Conservation (phyloP, 768 basidiomycete genomes). For the Trametes cubensis region DNA sequence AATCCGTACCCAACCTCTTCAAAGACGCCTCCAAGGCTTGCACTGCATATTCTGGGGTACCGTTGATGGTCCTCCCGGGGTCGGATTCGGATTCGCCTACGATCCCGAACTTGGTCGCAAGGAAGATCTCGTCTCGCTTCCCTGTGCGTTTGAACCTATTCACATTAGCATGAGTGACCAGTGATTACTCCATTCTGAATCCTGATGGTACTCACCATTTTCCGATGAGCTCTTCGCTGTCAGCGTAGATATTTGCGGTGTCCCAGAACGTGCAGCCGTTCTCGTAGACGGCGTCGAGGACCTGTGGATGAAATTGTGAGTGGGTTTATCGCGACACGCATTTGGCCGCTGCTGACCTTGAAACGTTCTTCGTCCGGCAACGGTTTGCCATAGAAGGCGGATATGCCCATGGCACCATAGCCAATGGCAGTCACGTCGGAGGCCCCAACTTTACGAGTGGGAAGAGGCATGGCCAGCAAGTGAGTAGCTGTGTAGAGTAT, state of each 20-base stretch:
- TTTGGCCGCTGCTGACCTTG: conserved; percentile 41
- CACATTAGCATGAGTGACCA: background rate
- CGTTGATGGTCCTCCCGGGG: conserved; percentile 22
- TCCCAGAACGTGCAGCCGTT: conserved; percentile 52
- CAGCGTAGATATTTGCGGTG: conserved; percentile 47
- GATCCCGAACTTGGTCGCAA: conserved; percentile 44
- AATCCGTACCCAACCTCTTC: conserved; percentile 32
- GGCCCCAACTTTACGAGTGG: conserved; percentile 49
- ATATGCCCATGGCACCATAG: conserved; percentile 64
- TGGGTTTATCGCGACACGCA: background rate
- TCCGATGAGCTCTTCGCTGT: conserved; percentile 49
- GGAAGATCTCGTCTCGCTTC: conserved; percentile 52
- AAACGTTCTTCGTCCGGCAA: conserved; percentile 60
- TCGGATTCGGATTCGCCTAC: background rate
- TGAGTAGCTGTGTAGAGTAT: too few species aligned
- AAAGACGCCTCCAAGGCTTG: conserved; percentile 32
- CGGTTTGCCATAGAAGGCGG: conserved; percentile 48
- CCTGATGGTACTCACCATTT: conserved; percentile 44
- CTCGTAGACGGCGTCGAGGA: conserved; percentile 46
- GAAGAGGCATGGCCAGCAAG: conserved; percentile 15
- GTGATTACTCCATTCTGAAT: background rate
- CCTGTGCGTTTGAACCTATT: conserved; percentile 58
- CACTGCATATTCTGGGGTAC: conserved; percentile 33
- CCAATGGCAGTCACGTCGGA: conserved; percentile 54
- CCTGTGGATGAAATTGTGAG: conserved; percentile 25